Conservation (phyloP, 164 flowering plant species). For the Hamamelis virginiana region DNA sequence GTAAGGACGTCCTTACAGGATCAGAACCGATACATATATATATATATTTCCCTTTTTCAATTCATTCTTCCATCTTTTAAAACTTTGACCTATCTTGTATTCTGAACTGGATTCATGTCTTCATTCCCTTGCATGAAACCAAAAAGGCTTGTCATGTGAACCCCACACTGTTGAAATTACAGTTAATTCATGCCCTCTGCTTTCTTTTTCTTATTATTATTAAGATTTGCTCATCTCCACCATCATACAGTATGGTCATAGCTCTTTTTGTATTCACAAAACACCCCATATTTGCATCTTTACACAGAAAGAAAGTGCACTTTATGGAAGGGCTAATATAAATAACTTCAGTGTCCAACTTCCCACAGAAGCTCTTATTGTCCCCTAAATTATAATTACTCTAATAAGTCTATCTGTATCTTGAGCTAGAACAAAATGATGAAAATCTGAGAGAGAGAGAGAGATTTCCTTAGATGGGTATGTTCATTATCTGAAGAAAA, state of each 20-base stretch:
- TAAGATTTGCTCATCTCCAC: slow-evolving; percentile 11
- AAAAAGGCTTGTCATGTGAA: no score
- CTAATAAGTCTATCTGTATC: background rate
- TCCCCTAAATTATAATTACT: background rate
- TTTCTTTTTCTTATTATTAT: slow-evolving; percentile 3
- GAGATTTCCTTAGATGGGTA: background rate
- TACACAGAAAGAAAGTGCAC: background rate
- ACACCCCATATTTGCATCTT: background rate
- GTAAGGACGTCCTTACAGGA: no score
- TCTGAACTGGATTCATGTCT: no score
- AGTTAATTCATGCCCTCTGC: background rate
- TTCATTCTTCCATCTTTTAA: no score
- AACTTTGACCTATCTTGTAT: no score
- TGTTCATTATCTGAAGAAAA: background rate
- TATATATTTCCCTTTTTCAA: no score
- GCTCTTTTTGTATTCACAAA: background rate
- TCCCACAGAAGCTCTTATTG: background rate
- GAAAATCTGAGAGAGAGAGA: background rate
- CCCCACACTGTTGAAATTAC: no score
- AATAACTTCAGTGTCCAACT: background rate
- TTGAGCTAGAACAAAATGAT: background rate
- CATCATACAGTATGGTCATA: slow-evolving; percentile 1
- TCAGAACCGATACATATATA: no score
- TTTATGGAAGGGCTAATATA: background rate
- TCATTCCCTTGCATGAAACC: no score